A percentile compares a stretch with the other conserved stretches of the same genome.
These are phyloP conservation scores for Citrus inodora DNA, from an alignment of 345 rosid species.

Conservation along the genomic window DNA sequence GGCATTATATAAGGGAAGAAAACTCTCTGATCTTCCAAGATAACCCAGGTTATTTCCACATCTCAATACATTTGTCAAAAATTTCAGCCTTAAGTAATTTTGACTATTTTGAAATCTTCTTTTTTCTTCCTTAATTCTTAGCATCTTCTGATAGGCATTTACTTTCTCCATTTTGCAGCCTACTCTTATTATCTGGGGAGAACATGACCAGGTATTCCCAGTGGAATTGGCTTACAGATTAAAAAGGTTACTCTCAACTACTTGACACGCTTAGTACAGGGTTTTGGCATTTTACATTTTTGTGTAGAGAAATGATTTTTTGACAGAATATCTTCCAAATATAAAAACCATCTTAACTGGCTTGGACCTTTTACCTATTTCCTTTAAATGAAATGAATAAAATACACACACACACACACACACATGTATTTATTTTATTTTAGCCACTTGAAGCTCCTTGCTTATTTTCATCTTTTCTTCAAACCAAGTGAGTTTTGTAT, in stretches of 20 bases:
- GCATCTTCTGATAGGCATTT: neutral
- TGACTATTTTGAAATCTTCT: neutral
- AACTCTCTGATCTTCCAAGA: constrained; percentile 59
- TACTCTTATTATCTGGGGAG: constrained; percentile 77
- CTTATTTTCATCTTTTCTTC: neutral
- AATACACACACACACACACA: no score
- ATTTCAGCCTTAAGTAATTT: neutral
- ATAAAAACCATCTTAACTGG: neutral
- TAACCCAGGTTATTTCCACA: constrained; percentile 50
- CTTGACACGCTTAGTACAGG: neutral
- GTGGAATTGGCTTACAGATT: constrained; percentile 74
- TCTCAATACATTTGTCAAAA: neutral
- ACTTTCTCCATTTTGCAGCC: constrained; percentile 42
- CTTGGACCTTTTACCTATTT: no score
- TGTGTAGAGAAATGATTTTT: neutral
- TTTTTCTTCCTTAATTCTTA: neutral
- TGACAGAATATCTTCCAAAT: neutral
- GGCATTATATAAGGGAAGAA: constrained; percentile 67
- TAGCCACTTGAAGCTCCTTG: neutral
- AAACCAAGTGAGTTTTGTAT: neutral
- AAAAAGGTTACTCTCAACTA: constrained; percentile 36
- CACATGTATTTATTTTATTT: neutral
- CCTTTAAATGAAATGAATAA: no score
- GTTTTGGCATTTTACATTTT: neutral
- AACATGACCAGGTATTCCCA: constrained; percentile 76